Evolutionary conservation across 2,329 filamentous ascomycete species (phyloP).

Genomic region (Botrytis sinoallii): DNA sequence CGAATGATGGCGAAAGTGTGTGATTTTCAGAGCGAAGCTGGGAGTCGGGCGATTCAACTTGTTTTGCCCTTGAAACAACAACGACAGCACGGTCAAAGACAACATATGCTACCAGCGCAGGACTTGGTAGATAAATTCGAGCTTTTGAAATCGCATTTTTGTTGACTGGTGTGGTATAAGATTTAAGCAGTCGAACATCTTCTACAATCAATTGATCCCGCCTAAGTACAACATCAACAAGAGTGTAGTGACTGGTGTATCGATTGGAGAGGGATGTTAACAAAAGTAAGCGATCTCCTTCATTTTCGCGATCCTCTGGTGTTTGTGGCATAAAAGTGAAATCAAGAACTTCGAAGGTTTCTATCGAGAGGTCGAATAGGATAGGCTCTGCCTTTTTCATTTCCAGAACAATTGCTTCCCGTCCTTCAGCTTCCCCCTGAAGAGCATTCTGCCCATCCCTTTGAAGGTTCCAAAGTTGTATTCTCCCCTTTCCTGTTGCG

Average conservation of each 20-base stretch:
- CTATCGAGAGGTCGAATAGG: slow-evolving; percentile 48
- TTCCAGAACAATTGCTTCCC: slow-evolving; percentile 59
- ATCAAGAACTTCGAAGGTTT: slow-evolving; percentile 73
- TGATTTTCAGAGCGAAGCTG: slow-evolving; percentile 70
- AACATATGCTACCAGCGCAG: slow-evolving; percentile 76
- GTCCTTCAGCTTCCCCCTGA: slow-evolving; percentile 67
- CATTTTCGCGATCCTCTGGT: slow-evolving; percentile 49
- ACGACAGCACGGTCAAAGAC: slow-evolving; percentile 77
- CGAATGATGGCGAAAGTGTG: slow-evolving; percentile 64
- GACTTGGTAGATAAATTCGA: slow-evolving; percentile 72
- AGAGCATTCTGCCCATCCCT: slow-evolving; percentile 80
- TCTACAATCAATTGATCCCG: slow-evolving; percentile 54
- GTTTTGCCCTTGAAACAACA: slow-evolving; percentile 67
- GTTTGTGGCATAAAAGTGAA: slow-evolving; percentile 67
- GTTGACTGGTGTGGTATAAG: slow-evolving; percentile 54
- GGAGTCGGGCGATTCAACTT: slow-evolving; percentile 68
- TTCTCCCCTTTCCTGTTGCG: slow-evolving; percentile 69
- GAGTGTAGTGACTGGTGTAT: slow-evolving; percentile 60
- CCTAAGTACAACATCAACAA: slow-evolving; percentile 68
- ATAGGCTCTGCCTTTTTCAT: slow-evolving; percentile 55
- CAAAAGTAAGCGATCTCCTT: slow-evolving; percentile 56
- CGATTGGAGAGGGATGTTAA: slow-evolving; percentile 56
- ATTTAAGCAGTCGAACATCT: slow-evolving; percentile 65
- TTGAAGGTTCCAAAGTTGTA: slow-evolving; percentile 86
- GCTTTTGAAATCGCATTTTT: slow-evolving; percentile 48